Base-by-base conservation (phyloP, 179 eudicot species). In the Vitellaria paradoxa region DNA sequence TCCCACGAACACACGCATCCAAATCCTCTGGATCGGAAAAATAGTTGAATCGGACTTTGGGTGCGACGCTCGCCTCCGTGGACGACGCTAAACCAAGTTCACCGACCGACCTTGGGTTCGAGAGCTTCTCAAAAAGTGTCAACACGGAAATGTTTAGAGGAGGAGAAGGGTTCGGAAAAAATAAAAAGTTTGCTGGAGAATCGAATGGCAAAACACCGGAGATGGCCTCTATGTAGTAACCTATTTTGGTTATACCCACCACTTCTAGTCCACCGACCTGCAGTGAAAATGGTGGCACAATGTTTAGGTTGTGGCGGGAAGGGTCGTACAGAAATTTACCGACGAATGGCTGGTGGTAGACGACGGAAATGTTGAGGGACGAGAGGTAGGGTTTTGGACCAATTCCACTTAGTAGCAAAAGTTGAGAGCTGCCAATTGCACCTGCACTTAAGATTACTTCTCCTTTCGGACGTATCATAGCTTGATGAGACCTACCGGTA, bases 381-480 rank as follows among this genome's bases (percentile, higher is more conserved):
- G 90, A 81, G 9, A 90, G 85, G 69, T 88, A 85, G 1, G 87
- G 79, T 23, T 81, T 70, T 11, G 91, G 88, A 7, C 93, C 93
- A 13, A 90, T 49, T 13, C 91, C 93, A 55, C 93, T 88, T 24
- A 90, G 62, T 42, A 90, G 73, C 66, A 90, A 81, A 15, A 90
- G 83, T 75, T 90, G 93, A 76, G 93, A 85, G 57, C 84, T 90
- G 8, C 93, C 93, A 40, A 90, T 65, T 2, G 93, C 90, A 13
- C 91, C 93, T 47, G 93, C 91, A 8, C 86, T 80, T 7, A 90
- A 84, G 55, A 90, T 84, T 21, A 88, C 87, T 69, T 90, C 93
- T 7, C 93, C 93, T 3, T 80, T 37, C 12, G 45, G 77, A 18
- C 59, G 81, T 67, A 88, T 70, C 87, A 78, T 77, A 4, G 85